phyloP scores from a whole-genome alignment of 1,139 yeast species.

The Yamadazyma conglobata region DNA sequence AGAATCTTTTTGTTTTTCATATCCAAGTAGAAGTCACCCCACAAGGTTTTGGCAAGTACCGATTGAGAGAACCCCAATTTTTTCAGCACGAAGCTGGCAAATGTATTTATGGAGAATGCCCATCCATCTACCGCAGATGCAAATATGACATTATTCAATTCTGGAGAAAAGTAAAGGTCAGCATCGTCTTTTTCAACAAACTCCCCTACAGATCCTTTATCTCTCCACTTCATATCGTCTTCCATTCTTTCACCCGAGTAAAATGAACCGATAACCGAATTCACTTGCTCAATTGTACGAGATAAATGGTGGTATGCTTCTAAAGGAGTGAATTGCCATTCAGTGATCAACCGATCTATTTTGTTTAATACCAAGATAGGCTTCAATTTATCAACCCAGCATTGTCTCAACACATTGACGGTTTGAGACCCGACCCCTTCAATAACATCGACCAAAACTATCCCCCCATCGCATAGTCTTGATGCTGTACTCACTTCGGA shows the following conservation, averaged over 20 bases:
- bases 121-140: conserved; percentile 96
- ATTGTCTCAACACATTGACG: conserved; percentile 88
- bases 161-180: conserved; percentile 86
- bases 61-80: conserved; percentile 82
- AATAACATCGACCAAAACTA: conserved; percentile 91
- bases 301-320: conserved; percentile 85
- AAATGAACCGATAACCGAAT: conserved; percentile 90
- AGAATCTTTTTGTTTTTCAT: conserved; percentile 84
- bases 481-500: conserved; percentile 96
- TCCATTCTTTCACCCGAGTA: conserved; percentile 93
- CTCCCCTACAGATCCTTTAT: conserved; percentile 52
- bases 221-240: conserved; percentile 83
- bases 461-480: conserved; percentile 93
- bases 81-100: conserved; percentile 80
- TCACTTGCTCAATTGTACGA: conserved; percentile 84
- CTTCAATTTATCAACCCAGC: conserved; percentile 89
- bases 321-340: conserved; percentile 72
- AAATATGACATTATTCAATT: conserved; percentile 85
- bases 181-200: conserved; percentile 77
- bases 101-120: conserved; percentile 91
- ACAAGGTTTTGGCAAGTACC: conserved; percentile 78
- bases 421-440: conserved; percentile 99
- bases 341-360: conserved; percentile 81
- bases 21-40: conserved; percentile 94
- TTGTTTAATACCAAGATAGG: conserved; percentile 92